phyloP scores from a whole-genome alignment of 768 basidiomycete genomes.

The Hygrocybe punicea region DNA sequence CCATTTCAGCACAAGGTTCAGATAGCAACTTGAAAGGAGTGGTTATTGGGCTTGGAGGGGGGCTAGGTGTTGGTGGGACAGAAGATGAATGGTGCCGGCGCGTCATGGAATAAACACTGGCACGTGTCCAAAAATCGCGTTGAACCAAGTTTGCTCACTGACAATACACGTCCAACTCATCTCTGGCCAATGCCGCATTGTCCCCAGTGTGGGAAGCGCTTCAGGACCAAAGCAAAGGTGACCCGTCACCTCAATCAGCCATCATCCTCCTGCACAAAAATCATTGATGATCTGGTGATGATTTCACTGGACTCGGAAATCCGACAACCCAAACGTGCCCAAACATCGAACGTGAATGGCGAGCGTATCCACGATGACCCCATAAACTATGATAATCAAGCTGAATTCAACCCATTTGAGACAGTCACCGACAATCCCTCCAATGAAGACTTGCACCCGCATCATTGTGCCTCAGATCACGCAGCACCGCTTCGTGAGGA shows the following conservation, averaged over 20 bases:
- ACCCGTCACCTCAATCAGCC: neutral
- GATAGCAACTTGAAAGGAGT: too few species aligned
- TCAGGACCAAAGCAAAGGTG: neutral
- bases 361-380: neutral
- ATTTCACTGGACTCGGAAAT: neutral
- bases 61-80: too few species aligned
- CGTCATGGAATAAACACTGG: too few species aligned
- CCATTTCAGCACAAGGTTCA: too few species aligned
- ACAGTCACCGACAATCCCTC: neutral
- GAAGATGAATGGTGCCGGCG: too few species aligned
- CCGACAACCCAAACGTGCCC: neutral
- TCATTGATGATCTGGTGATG: neutral
- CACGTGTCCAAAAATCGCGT: too few species aligned
- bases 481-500: neutral
- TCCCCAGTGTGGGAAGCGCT: neutral
- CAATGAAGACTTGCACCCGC: neutral
- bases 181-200: neutral
- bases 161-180: too few species aligned
- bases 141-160: neutral
- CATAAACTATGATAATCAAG: neutral
- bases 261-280: neutral
- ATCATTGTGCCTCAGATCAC: neutral
- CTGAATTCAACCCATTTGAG: neutral
- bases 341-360: too few species aligned
- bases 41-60: too few species aligned